A percentile compares a stretch with the other conserved stretches of the same genome.
These are phyloP conservation scores for Aspergillus brasiliensis DNA, from an alignment of 2,329 filamentous ascomycete species.

Conservation along the genomic window DNA sequence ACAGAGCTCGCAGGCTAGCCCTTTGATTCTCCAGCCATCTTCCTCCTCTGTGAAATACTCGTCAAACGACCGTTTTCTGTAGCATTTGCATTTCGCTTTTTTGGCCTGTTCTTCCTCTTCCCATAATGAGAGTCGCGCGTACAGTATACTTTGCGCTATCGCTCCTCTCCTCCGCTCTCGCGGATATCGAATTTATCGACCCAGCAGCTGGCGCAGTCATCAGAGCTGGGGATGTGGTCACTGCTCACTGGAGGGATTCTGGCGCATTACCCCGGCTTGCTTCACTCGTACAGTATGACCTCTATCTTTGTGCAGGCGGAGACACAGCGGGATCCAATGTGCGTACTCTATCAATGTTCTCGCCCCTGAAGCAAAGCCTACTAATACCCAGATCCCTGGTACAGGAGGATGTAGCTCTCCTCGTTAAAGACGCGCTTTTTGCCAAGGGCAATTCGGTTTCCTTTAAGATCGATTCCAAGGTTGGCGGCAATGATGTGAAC, in stretches of 20 bases:
- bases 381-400: not conserved
- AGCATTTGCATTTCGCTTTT: not conserved
- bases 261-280: constrained; percentile 53
- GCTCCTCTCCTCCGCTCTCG: constrained; percentile 48
- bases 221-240: constrained; percentile 53
- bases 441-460: constrained; percentile 45
- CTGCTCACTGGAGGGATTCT: constrained; percentile 60
- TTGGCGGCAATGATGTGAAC: constrained; percentile 52
- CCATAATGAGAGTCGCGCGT: constrained; percentile 32
- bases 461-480: constrained; percentile 47
- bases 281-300: constrained; percentile 56
- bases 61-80: not conserved
- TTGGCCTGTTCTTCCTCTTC: not conserved
- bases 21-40: not conserved
- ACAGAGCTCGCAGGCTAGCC: too few relatives aligned
- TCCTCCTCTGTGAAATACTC: not conserved
- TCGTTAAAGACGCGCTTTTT: constrained; percentile 43
- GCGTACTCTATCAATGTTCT: constrained; percentile 15
- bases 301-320: constrained; percentile 64
- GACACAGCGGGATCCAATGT: constrained; percentile 54
- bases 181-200: constrained; percentile 57
- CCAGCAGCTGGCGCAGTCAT: constrained; percentile 56
- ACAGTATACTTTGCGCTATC: constrained; percentile 37
- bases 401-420: constrained; percentile 45
- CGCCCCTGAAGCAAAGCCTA: not conserved